These are phyloP conservation scores for Phaeoacremonium minimum DNA, from an alignment of 2,329 filamentous ascomycete species.

Conservation along the genomic window DNA sequence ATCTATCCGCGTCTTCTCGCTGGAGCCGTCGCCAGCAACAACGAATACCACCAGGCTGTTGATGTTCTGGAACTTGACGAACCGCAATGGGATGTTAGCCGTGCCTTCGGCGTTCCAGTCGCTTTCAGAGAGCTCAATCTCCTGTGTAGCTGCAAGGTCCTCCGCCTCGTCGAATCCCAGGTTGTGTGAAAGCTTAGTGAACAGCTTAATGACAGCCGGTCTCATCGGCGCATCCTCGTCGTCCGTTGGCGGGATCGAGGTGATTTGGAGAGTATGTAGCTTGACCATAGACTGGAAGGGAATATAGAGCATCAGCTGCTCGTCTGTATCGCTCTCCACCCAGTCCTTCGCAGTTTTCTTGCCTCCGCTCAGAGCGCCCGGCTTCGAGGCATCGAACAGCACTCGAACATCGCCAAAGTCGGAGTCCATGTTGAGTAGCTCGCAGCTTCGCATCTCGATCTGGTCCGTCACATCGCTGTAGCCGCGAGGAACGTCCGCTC, in stretches of 20 bases:
- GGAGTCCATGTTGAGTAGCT: conserved; percentile 83
- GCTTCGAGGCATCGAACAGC: conserved; percentile 68
- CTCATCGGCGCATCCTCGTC: conserved; percentile 72
- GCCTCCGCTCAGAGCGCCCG: conserved; percentile 56
- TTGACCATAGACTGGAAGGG: conserved; percentile 87
- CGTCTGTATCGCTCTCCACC: conserved; percentile 94
- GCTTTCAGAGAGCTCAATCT: conserved; percentile 64
- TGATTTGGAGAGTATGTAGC: conserved; percentile 81
- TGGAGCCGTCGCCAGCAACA: conserved; percentile 75
- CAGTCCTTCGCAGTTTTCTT: conserved; percentile 66
- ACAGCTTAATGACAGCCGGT: conserved; percentile 79
- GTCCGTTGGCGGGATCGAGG: conserved; percentile 64
- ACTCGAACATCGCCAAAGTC: conserved; percentile 68
- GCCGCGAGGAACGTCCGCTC: conserved; percentile 69
- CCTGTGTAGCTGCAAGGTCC: conserved; percentile 75
- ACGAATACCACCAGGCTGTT: conserved; percentile 84
- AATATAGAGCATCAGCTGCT: conserved; percentile 89
- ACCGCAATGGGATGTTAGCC: conserved; percentile 69
- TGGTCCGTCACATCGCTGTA: conserved; percentile 82
- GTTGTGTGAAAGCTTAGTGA: conserved; percentile 83
- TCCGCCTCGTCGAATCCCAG: conserved; percentile 95
- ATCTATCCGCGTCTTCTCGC: conserved; percentile 82
- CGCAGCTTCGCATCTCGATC: conserved; percentile 73
- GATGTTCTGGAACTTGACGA: conserved; percentile 97
- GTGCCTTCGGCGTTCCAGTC: conserved; percentile 84